A percentile compares a stretch with the other conserved stretches of the same genome.
Evolutionary conservation across 495 filamentous ascomycete species (phyloP).

Genomic region (Trichoderma erinaceum): DNA sequence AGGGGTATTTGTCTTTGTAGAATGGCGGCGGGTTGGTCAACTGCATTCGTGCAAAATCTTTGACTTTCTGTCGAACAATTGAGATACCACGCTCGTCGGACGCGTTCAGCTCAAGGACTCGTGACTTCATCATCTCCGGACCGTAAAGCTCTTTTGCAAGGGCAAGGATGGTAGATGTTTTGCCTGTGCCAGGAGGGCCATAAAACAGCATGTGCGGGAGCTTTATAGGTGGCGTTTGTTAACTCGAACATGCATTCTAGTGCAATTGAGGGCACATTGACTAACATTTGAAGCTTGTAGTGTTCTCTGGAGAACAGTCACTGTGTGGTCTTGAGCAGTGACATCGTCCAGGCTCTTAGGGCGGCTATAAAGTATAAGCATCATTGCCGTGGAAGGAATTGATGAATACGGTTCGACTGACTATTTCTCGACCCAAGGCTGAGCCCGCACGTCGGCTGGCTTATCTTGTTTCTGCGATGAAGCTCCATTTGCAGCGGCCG

Average conservation of each 20-base stretch:
- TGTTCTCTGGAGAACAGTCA: slow-evolving; percentile 83
- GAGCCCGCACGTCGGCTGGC: slow-evolving; percentile 56
- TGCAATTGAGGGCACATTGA: background rate
- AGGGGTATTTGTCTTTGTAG: slow-evolving; percentile 73
- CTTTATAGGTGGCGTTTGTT: slow-evolving; percentile 34
- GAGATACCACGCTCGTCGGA: slow-evolving; percentile 97
- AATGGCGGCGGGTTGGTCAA: slow-evolving; percentile 63
- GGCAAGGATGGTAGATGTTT: slow-evolving; percentile 94
- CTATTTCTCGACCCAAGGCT: slow-evolving; percentile 99
- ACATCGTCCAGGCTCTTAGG: slow-evolving; percentile 92
- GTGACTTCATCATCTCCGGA: slow-evolving; percentile 85
- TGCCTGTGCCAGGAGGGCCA: slow-evolving; percentile 93
- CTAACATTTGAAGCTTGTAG: slow-evolving; percentile 87
- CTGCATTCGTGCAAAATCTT: slow-evolving; percentile 94
- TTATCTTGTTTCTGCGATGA: slow-evolving; percentile 45
- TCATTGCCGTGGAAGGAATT: background rate
- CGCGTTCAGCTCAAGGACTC: slow-evolving; percentile 96
- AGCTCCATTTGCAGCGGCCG: slow-evolving; percentile 57
- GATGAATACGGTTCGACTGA: slow-evolving; percentile 37
- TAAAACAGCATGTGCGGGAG: slow-evolving; percentile 99
- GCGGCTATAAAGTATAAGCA: slow-evolving; percentile 52
- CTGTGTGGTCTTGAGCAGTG: slow-evolving; percentile 95
- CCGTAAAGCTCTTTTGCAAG: slow-evolving; percentile 97
- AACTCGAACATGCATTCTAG: background rate
- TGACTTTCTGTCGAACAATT: slow-evolving; percentile 97